A percentile compares a stretch with the other conserved stretches of the same genome.
Conservation (phyloP, 345 rosid genomes). For the Eucalyptus rudis region DNA sequence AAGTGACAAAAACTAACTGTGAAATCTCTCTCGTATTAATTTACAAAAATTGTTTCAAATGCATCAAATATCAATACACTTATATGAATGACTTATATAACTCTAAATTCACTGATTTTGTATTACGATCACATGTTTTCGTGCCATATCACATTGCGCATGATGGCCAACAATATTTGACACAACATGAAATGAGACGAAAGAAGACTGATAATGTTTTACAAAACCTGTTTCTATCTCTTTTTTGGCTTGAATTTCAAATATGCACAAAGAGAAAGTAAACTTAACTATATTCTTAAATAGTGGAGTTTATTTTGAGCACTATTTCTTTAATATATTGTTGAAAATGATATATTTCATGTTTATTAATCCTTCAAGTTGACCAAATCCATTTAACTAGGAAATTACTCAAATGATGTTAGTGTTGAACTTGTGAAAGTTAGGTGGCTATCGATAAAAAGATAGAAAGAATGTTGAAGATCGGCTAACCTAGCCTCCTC, state of each 20-base stretch:
- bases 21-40: background rate
- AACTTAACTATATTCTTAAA: background rate
- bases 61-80: background rate
- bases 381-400: background rate
- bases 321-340: background rate
- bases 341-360: background rate
- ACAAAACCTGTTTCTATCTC: background rate
- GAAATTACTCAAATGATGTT: background rate
- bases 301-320: background rate
- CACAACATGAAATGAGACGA: background rate
- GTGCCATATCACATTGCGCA: background rate
- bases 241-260: background rate
- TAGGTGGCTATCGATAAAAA: background rate
- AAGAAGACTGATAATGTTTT: background rate
- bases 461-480: background rate
- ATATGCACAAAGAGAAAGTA: background rate
- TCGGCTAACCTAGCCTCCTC: no score
- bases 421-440: background rate
- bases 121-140: background rate
- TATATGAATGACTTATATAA: background rate
- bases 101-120: background rate
- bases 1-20: background rate
- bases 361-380: background rate
- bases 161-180: background rate
- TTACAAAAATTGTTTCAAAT: background rate